Conservation (phyloP, 805 yeast species). For the Suhomyces sp. region DNA sequence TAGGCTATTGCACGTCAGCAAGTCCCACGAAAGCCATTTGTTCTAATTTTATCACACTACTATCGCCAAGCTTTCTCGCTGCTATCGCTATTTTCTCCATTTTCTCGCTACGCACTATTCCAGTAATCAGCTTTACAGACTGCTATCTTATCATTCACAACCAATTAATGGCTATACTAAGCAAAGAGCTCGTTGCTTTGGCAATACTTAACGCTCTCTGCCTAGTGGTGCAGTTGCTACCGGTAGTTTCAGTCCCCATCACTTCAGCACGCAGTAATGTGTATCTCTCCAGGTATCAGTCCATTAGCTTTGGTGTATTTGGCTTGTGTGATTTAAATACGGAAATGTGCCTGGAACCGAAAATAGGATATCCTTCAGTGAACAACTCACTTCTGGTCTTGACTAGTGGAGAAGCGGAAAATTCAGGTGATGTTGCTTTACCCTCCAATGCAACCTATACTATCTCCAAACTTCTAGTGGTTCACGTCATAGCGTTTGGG, state of each 20-base stretch:
- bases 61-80: neutral
- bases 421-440: slow-evolving; percentile 27
- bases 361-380: slow-evolving; percentile 36
- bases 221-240: slow-evolving; percentile 35
- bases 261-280: slow-evolving; percentile 19
- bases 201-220: slow-evolving; percentile 29
- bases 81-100: neutral
- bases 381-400: slow-evolving; percentile 14
- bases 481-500: slow-evolving; percentile 40
- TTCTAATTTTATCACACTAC: neutral
- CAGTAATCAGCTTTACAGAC: neutral
- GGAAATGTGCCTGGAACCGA: slow-evolving; percentile 30
- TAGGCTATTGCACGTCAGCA: neutral
- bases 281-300: slow-evolving; percentile 29
- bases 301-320: slow-evolving; percentile 42
- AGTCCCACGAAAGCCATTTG: neutral
- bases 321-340: slow-evolving; percentile 35
- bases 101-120: neutral
- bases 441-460: slow-evolving; percentile 40
- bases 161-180: slow-evolving; percentile 16
- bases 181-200: slow-evolving; percentile 29
- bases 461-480: slow-evolving; percentile 40
- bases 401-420: slow-evolving; percentile 7
- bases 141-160: neutral
- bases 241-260: slow-evolving; percentile 43